A percentile compares a stretch with the other conserved stretches of the same genome.
Evolutionary conservation across 108 stramenopile species (phyloP).

Genomic region (Seminavis robusta): DNA sequence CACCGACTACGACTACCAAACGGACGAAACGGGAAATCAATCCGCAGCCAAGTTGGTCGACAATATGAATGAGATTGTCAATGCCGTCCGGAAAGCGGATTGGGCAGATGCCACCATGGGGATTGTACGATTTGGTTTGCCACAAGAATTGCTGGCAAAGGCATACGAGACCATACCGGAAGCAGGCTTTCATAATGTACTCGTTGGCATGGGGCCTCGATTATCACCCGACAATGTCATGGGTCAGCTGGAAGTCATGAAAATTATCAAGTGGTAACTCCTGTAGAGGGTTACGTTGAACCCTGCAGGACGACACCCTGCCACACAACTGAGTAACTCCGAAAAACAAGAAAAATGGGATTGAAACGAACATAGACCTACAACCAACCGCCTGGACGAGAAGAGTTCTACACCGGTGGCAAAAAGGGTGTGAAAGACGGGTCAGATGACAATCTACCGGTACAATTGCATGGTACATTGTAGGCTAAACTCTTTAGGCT

Average conservation of each 20-base stretch:
- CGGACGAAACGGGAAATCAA: neutral
- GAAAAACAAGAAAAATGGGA: no score
- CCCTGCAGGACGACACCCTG: no score
- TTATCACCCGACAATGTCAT: conserved; percentile 18
- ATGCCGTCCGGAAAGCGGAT: conserved; percentile 55
- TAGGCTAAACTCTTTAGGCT: no score
- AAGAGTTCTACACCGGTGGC: no score
- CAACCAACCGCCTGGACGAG: no score
- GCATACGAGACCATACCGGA: conserved; percentile 33
- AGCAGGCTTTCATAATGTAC: conserved; percentile 35
- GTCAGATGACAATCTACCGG: no score
- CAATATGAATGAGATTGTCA: conserved; percentile 35
- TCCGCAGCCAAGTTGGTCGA: neutral
- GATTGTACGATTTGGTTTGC: conserved; percentile 37
- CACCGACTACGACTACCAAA: conserved; percentile 11
- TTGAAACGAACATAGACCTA: no score
- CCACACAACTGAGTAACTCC: no score
- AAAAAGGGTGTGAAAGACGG: no score
- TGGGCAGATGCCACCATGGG: conserved; percentile 54
- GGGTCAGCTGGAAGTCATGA: conserved; percentile 24
- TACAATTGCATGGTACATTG: no score
- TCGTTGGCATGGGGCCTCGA: conserved; percentile 13
- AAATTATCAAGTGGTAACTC: conserved; percentile 36
- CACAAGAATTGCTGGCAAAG: conserved; percentile 27
- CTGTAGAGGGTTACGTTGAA: no score